A percentile compares a stretch with the other conserved stretches of the same genome.
Evolutionary conservation across 2,329 filamentous ascomycete genomes (phyloP).

Genomic region (Neophaeococcomyces mojaviensis): DNA sequence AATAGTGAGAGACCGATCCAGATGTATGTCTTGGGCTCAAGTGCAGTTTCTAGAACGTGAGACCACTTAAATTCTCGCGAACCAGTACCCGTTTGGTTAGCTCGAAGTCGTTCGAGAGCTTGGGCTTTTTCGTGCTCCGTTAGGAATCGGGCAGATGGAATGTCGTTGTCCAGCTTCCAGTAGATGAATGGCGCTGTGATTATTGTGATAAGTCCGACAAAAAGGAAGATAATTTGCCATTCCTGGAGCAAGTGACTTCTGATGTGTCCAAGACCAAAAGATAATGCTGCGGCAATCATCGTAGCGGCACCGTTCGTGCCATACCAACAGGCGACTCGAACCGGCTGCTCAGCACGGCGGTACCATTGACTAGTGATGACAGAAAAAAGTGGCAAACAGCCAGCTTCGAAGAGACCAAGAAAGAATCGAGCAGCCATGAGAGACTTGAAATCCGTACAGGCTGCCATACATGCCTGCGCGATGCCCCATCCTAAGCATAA

Average conservation of each 20-base stretch:
- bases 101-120: conserved; percentile 43
- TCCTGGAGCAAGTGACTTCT: conserved; percentile 34
- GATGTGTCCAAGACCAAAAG: conserved; percentile 52
- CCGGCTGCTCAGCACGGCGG: conserved; percentile 50
- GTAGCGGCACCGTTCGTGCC: conserved; percentile 53
- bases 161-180: conserved; percentile 53
- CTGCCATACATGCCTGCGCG: conserved; percentile 42
- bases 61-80: conserved; percentile 39
- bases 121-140: conserved; percentile 39
- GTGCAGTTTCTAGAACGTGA: conserved; percentile 35
- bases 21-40: conserved; percentile 47
- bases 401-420: conserved; percentile 47
- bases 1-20: conserved; percentile 55
- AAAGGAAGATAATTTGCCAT: conserved; percentile 56
- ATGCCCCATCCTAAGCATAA: conserved; percentile 44
- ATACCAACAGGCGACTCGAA: conserved; percentile 61
- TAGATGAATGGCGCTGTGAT: conserved; percentile 52
- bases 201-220: conserved; percentile 55
- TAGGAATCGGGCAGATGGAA: conserved; percentile 45
- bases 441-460: conserved; percentile 38
- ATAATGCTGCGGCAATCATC: conserved; percentile 49
- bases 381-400: conserved; percentile 40
- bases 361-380: conserved; percentile 43
- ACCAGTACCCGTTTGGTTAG: conserved; percentile 43
- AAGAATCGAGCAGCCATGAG: conserved; percentile 46